A percentile compares a stretch with the other conserved stretches of the same genome.
These are phyloP conservation scores for Alternaria angustiovoidea DNA, from an alignment of 2,329 filamentous ascomycete species.

Conservation along the genomic window DNA sequence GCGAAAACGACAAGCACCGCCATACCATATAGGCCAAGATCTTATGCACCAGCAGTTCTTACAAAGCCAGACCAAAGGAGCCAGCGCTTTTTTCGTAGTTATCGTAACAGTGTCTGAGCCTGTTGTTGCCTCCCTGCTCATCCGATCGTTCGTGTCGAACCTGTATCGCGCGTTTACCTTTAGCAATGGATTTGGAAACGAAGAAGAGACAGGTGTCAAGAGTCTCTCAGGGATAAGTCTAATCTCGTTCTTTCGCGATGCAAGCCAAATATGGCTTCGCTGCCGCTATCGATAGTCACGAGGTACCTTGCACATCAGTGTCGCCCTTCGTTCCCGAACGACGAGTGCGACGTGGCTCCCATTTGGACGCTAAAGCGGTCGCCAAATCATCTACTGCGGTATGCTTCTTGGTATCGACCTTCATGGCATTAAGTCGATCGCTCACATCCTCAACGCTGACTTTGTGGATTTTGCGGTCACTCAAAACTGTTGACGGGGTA, in stretches of 20 bases:
- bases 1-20: accelerated
- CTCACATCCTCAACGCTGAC: not conserved
- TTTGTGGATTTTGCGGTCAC: not conserved
- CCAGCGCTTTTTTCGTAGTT: accelerated
- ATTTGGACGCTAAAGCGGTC: not conserved
- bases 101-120: not conserved
- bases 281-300: not conserved
- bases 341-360: not conserved
- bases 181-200: not conserved
- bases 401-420: not conserved
- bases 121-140: not conserved
- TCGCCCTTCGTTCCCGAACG: not conserved
- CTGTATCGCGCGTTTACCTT: not conserved
- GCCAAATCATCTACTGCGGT: not conserved
- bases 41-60: not conserved
- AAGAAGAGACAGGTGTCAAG: too few relatives aligned
- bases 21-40: accelerated
- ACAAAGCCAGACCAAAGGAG: accelerated
- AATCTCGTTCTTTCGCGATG: not conserved
- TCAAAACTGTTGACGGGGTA: not conserved
- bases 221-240: not conserved
- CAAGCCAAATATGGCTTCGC: not conserved
- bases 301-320: not conserved
- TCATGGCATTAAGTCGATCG: not conserved
- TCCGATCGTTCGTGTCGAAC: not conserved